Conservation (phyloP, 345 rosid species). For the Populus nigra region DNA sequence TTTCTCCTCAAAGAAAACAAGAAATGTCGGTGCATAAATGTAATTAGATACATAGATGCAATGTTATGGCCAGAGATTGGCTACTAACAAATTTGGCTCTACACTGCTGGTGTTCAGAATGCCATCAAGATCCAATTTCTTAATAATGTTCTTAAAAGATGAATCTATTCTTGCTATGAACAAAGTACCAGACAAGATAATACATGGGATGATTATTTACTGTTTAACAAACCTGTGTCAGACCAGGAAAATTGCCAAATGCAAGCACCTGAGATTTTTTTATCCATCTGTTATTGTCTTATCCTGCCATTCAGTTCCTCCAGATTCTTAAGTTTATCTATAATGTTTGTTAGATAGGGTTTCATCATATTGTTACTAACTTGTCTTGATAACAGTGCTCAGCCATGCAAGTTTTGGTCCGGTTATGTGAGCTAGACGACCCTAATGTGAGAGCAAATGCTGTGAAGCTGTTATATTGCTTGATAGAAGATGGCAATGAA, state of each 20-base stretch:
- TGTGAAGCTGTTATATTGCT: constrained; percentile 54
- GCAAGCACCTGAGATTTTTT: background rate
- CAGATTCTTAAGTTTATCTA: background rate
- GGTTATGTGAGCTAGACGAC: constrained; percentile 42
- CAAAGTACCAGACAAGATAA: background rate
- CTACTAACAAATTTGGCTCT: background rate
- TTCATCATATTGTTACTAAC: constrained; percentile 13
- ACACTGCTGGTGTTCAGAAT: background rate
- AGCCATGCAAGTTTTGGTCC: constrained; percentile 53
- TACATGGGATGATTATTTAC: background rate
- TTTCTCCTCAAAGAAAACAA: background rate
- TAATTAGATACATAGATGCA: background rate
- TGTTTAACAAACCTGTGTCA: background rate
- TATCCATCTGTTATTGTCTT: background rate
- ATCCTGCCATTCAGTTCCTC: background rate
- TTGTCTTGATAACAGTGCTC: constrained; percentile 40
- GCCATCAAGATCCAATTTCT: background rate
- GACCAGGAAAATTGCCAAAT: background rate
- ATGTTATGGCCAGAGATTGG: background rate
- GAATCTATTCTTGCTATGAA: background rate
- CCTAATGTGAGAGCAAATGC: constrained; percentile 51
- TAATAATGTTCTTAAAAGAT: background rate
- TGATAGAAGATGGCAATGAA: constrained; percentile 50
- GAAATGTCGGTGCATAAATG: background rate
- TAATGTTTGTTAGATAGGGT: constrained; percentile 1